Evolutionary conservation across 2,329 filamentous ascomycete species (phyloP).

Genomic region (Cladosporium velox): DNA sequence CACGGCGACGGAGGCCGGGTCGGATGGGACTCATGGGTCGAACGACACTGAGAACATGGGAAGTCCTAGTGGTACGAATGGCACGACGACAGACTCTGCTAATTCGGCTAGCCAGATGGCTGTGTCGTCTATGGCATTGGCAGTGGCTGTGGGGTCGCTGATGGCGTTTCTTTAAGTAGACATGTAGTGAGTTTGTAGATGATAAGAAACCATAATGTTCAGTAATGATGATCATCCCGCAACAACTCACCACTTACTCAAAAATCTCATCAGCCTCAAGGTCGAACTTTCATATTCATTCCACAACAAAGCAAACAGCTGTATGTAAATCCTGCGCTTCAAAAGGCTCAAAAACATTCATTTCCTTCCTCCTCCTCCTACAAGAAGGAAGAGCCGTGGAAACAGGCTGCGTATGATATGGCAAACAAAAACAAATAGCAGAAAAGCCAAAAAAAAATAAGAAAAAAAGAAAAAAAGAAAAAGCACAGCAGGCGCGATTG

Average conservation of each 20-base stretch:
- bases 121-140: not conserved
- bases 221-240: too few relatives aligned
- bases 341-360: not conserved
- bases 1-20: slow-evolving; percentile 13
- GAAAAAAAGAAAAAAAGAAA: not conserved
- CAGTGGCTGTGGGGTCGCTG: not conserved
- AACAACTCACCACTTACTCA: too few relatives aligned
- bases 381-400: not conserved
- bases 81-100: not conserved
- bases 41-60: not conserved
- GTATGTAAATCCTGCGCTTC: not conserved
- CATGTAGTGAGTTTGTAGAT: too few relatives aligned
- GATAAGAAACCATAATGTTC: too few relatives aligned
- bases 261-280: too few relatives aligned
- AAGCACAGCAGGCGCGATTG: not conserved
- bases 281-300: not conserved
- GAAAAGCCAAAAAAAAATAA: not conserved
- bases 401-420: not conserved
- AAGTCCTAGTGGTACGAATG: not conserved
- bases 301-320: not conserved
- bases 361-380: not conserved
- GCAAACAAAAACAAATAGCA: not conserved
- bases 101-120: not conserved
- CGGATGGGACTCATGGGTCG: not conserved
- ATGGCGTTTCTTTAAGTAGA: not conserved